These are phyloP conservation scores for Apiospora kogelbergensis DNA, from an alignment of 2,329 filamentous ascomycete genomes.

Conservation along the genomic window DNA sequence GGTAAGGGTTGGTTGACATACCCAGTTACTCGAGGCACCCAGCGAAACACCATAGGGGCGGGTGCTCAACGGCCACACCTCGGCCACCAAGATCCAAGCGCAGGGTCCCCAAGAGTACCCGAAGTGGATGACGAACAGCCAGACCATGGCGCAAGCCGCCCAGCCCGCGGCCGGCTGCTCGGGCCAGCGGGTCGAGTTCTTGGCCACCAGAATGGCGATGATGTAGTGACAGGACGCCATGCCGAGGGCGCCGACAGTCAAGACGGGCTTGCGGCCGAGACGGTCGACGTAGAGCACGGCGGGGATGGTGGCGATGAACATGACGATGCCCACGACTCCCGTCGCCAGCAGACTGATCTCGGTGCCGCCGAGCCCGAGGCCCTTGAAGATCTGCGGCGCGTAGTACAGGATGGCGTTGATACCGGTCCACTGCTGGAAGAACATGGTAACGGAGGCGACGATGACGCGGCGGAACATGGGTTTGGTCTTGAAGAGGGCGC, in stretches of 20 bases:
- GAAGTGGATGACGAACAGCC: conserved; percentile 74
- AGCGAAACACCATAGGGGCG: conserved; percentile 71
- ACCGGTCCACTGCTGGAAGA: conserved; percentile 54
- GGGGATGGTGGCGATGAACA: conserved; percentile 68
- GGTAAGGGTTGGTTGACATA: conserved; percentile 29
- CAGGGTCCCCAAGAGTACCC: conserved; percentile 75
- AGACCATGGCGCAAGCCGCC: conserved; percentile 68
- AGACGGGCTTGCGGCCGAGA: conserved; percentile 61
- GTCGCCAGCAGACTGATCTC: conserved; percentile 63
- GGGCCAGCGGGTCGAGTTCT: conserved; percentile 61
- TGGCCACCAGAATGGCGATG: conserved; percentile 68
- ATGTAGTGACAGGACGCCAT: conserved; percentile 73
- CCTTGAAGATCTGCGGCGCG: conserved; percentile 67
- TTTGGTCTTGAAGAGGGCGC: conserved; percentile 61
- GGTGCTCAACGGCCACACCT: conserved; percentile 72
- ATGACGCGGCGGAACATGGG: conserved; percentile 68
- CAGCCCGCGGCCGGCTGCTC: conserved; percentile 60
- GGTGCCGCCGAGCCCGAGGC: conserved; percentile 57
- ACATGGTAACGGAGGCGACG: conserved; percentile 63
- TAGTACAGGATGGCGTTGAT: conserved; percentile 67
- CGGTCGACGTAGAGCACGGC: conserved; percentile 67
- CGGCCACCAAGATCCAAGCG: conserved; percentile 72
- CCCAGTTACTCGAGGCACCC: conserved; percentile 65
- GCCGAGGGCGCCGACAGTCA: conserved; percentile 64
- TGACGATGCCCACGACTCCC: conserved; percentile 69